Base-by-base conservation (phyloP, 108 stramenopile genomes). In the Cylindrotheca fusiformis region DNA sequence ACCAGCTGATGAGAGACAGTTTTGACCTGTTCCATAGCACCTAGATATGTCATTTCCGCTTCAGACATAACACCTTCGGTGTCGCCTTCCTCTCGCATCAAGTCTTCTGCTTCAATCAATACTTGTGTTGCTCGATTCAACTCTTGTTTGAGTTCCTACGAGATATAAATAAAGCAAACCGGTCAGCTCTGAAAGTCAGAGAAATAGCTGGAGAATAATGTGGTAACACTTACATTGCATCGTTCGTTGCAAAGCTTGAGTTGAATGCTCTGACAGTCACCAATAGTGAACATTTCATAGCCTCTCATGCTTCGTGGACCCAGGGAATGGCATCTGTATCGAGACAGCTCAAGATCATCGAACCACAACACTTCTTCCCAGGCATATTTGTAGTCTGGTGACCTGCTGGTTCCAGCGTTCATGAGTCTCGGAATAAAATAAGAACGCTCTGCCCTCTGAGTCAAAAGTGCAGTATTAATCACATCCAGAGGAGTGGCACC, bases 261-360 rank as follows among this genome's bases (percentile, higher is more conserved):
- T 22, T 89, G 68, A 30, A 93, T 88, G 54, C 91, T 93, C 53
- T 93, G 91, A 59, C 91, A 93, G 55, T 93, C 91, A 20, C 91
- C 91, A 56, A 88, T 88, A 27, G 91, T 90, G 56, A 93, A 93
- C 83, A 93, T 90, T 66, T 90, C 91, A 56, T 82, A 84, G 12
- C 91, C 91, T 67, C 85, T 75, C 80, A 93, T 71, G 28, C 63
- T 75, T 32, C 88, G 84, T 57, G 85, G 74, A 23, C 86, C 88
- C 23, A 90, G 65, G n/a, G 87, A 88, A 60, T 82, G 84, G 33
- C 91, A 93, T 57, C 77, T 60, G 63, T 86, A 82, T 48, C 74
- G 69, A 51, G 69, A 71, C 27, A 93, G 79, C 57, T 88, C 88
- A 20, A 78, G 74, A 52, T 93, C 91, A 66, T 93, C 91, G 2